Base-by-base conservation (phyloP, 2,329 filamentous ascomycete genomes). In the Fusarium longipes region DNA sequence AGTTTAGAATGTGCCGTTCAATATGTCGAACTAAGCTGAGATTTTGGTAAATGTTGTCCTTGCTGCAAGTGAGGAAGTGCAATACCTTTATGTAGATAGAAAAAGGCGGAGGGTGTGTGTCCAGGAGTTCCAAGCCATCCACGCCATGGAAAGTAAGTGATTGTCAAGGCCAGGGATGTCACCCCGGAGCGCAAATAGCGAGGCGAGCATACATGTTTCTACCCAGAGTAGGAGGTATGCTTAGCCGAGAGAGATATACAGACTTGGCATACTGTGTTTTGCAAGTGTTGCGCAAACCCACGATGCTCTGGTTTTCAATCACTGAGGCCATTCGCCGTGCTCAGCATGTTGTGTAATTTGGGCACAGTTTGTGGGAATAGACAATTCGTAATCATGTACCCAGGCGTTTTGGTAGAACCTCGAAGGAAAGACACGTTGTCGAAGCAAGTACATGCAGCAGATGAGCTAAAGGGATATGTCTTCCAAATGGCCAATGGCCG, bases 371-470 rank as follows among this genome's bases (percentile, higher is more conserved):
- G n/a, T n/a, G 29, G 48, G 20, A 32, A 36, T 12, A 65, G 32
- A 36, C 25, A 42, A 40, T 44, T 65, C 44, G 61, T 42, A 55
- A 55, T 54, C 38, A 54, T 65, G 38, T 55, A 65, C 61, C 54
- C 29, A 63, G 22, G 32, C 35, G 20, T 38, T 20, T 51, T 30
- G 20, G 42, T 32, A 53, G 36, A 36, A 49, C 60, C 54, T 65
- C 36, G 36, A 38, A 48, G 22, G 20, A 25, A 42, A 51, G 60
- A 51, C 59, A 63, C 43, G 60, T 57, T 25, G 60, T 50, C 47
- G 24, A 57, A 43, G 25, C 18, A 12, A 48, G 25, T 18, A 35
- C 30, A 33, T 29, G 30, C 9, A n/a, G 36, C 25, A 49, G 42
- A 57, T 43, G 22, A 27, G 40, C 52, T 17, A 57, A 32, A 40